Percentiles rank a stretch among this genome's conserved stretches.
Evolutionary conservation across 192 early-diverging fungal species (phyloP).

Genomic region (Coemansia sp.): DNA sequence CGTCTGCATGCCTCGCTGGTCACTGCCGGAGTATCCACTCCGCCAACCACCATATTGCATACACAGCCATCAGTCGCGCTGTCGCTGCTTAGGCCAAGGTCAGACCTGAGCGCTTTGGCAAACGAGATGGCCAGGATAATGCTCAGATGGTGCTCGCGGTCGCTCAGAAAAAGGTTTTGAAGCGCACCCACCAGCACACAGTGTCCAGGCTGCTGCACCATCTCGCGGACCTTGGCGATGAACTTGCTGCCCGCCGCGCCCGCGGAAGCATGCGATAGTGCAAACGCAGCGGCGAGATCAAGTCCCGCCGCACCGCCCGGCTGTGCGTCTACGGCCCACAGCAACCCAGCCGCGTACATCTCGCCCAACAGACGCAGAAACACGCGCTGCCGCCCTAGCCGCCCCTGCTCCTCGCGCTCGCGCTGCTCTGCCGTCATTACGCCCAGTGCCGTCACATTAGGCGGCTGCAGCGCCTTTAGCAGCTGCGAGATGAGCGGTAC

Average conservation of each 20-base stretch:
- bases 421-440: slow-evolving; percentile 68
- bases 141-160: slow-evolving; percentile 43
- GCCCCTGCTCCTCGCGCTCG: slow-evolving; percentile 78
- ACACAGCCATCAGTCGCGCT: not conserved
- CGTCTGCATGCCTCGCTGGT: slow-evolving; percentile 16
- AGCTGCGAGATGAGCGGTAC: slow-evolving; percentile 61
- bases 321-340: slow-evolving; percentile 49
- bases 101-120: slow-evolving; percentile 25
- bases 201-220: slow-evolving; percentile 46
- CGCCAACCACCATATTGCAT: not conserved
- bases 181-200: slow-evolving; percentile 38
- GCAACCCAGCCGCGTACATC: slow-evolving; percentile 75
- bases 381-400: slow-evolving; percentile 62
- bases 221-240: slow-evolving; percentile 25
- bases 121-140: slow-evolving; percentile 25
- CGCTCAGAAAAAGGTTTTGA: slow-evolving; percentile 43
- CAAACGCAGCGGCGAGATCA: slow-evolving; percentile 31
- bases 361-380: slow-evolving; percentile 73
- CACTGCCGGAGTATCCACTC: slow-evolving; percentile 5
- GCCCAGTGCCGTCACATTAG: slow-evolving; percentile 55
- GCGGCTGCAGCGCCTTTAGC: slow-evolving; percentile 62
- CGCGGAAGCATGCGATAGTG: slow-evolving; percentile 8
- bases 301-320: slow-evolving; percentile 25
- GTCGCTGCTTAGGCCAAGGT: slow-evolving; percentile 15
- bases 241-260: slow-evolving; percentile 1